Evolutionary conservation across 2,329 filamentous ascomycete genomes (phyloP).

Genomic region (Ustulina deusta): DNA sequence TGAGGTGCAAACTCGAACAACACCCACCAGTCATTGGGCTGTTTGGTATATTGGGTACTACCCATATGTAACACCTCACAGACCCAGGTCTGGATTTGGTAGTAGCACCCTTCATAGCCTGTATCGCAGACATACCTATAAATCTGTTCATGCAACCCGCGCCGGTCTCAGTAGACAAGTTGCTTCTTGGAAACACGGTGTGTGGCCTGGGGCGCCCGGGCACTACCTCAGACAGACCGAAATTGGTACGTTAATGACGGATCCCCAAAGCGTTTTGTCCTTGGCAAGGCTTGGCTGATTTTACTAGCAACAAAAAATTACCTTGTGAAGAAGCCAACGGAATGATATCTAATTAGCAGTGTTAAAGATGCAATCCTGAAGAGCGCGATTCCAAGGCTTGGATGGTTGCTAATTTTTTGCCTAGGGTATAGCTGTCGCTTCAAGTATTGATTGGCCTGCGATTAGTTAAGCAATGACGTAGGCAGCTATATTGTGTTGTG

Average conservation of each 20-base stretch:
- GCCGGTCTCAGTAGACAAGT: neutral
- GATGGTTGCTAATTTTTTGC: neutral
- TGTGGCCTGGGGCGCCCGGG: slow-evolving; percentile 11
- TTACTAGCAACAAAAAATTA: slow-evolving; percentile 1
- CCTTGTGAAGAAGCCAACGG: neutral
- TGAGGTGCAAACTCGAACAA: slow-evolving; percentile 3
- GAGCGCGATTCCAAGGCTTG: neutral
- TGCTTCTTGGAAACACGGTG: neutral
- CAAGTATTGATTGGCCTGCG: neutral
- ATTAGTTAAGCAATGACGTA: slow-evolving; percentile 27
- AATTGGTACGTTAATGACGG: slow-evolving; percentile 15
- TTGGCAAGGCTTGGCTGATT: slow-evolving; percentile 8
- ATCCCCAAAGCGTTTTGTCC: slow-evolving; percentile 16
- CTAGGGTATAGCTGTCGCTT: neutral
- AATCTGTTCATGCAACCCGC: slow-evolving; percentile 12
- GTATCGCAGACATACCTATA: neutral
- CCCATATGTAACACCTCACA: neutral
- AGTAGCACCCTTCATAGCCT: neutral
- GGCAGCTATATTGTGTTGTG: neutral
- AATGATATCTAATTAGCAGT: neutral
- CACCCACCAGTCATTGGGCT: neutral
- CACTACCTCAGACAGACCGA: slow-evolving; percentile 10
- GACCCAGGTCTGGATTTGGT: neutral
- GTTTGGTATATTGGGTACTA: slow-evolving; percentile 12
- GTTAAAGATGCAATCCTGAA: neutral